These are phyloP conservation scores for Dendrobium chrysotoxum DNA, from an alignment of 106 monocot genomes.

Conservation along the genomic window DNA sequence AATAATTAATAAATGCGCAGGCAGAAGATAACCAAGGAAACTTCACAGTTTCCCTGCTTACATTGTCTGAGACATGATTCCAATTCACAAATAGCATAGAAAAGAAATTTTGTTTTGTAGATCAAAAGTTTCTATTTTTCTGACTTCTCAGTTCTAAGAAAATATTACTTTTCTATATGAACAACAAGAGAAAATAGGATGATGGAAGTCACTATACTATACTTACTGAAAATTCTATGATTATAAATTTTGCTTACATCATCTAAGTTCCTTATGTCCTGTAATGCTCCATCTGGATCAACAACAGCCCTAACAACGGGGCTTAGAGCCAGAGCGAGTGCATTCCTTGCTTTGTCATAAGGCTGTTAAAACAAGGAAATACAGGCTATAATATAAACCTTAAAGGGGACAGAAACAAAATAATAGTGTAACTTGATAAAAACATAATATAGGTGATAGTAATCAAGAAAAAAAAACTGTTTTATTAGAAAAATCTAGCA, in stretches of 20 bases:
- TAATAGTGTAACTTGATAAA: neutral
- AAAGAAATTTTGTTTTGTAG: neutral
- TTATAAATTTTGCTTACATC: slow-evolving; percentile 33
- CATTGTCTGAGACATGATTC: neutral
- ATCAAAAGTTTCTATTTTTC: neutral
- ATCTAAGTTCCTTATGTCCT: slow-evolving; percentile 78
- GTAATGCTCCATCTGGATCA: slow-evolving; percentile 92
- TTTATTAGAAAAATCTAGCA: neutral
- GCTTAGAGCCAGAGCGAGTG: slow-evolving; percentile 86
- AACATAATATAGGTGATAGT: neutral
- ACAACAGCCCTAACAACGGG: slow-evolving; percentile 91
- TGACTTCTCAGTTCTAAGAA: neutral
- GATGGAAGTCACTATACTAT: slow-evolving; percentile 1
- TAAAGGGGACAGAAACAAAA: neutral
- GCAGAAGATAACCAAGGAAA: neutral
- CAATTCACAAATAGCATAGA: neutral
- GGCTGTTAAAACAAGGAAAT: slow-evolving; percentile 27
- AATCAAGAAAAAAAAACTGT: neutral
- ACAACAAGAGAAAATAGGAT: neutral
- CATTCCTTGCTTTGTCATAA: slow-evolving; percentile 99
- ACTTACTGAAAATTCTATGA: neutral
- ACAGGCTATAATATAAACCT: neutral
- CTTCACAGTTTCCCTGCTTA: neutral
- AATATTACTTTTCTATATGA: neutral
- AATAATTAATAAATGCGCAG: neutral